Evolutionary conservation across 768 basidiomycete genomes (phyloP).

Genomic region (Paxillus ammoniavirescens): DNA sequence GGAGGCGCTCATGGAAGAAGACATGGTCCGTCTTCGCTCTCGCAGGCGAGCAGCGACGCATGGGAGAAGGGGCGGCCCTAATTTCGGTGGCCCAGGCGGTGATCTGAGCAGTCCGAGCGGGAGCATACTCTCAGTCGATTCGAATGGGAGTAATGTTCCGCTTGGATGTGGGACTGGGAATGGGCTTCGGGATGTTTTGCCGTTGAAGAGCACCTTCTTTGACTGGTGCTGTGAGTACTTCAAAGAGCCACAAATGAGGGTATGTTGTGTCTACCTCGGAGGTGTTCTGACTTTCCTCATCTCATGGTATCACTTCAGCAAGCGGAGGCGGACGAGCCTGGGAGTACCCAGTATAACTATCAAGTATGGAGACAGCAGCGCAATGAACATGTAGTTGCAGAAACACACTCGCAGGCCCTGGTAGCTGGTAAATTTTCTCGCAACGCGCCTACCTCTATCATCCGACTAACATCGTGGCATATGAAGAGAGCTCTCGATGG

Average conservation of each 20-base stretch:
- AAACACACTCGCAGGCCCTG: constrained; percentile 69
- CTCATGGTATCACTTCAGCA: constrained; percentile 49
- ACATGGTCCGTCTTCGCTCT: constrained; percentile 86
- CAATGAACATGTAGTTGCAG: constrained; percentile 67
- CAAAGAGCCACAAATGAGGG: constrained; percentile 98
- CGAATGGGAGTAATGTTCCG: constrained; percentile 62
- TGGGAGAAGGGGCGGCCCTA: constrained; percentile 40
- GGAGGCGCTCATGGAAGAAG: constrained; percentile 88
- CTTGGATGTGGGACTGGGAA: constrained; percentile 77
- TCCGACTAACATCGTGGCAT: constrained; percentile 1
- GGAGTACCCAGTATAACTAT: constrained; percentile 90
- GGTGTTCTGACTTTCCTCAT: constrained; percentile 7
- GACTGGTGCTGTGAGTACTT: constrained; percentile 98
- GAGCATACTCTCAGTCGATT: constrained; percentile 78
- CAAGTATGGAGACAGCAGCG: constrained; percentile 93
- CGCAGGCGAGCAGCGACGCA: constrained; percentile 48
- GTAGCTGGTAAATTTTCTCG: constrained; percentile 58
- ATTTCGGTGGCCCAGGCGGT: constrained; percentile 37
- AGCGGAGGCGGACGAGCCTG: constrained; percentile 94
- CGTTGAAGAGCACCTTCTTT: constrained; percentile 88
- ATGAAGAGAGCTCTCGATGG: constrained; percentile 63
- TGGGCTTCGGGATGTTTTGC: constrained; percentile 81
- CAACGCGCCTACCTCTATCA: constrained; percentile 19
- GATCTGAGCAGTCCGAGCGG: constrained; percentile 66
- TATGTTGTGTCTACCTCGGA: constrained; percentile 35